Base-by-base conservation (phyloP, 768 basidiomycete genomes). In the Podaxis mareebaensis region DNA sequence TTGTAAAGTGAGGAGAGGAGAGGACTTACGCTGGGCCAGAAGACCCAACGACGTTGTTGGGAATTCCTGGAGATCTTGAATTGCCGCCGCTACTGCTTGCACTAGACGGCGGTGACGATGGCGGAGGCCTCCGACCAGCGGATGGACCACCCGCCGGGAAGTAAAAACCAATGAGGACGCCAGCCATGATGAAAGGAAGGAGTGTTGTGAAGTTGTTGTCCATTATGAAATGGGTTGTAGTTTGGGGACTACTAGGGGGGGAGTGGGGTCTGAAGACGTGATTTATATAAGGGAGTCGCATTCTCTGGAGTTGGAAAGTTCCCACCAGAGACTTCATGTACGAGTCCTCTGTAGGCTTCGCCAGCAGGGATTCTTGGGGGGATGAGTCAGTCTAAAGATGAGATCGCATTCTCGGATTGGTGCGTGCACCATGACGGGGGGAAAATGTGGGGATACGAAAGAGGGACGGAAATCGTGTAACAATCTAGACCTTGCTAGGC, bases 151-250 rank as follows among this genome's bases (percentile, higher is more conserved):
- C 60, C 28, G 52, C 28, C 10, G 60, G 26, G 17, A 53, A 33
- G 24, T 42, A 42, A 13, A 53, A 17, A 4, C 39, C 52, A 6
- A 53, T 11, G 1, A 55, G 3, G 26, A 48, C 44, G 1, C 61
- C 61, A 22, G 54, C 30, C 11, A 49, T n/a, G 8, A 55, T 53
- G 28, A 55, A 55, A 3, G 53, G 42, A 33, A 55, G 12, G 61
- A 55, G 46, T 30, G 40, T 39, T 8, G 17, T 5, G 8, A 55
- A 48, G 5, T 39, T 17, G 2, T 7, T 26, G 33, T 48, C 6
- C 42, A 62, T 59, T 3, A 15, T 28, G 33, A 33, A 33, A 33
- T 33, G 33, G 33, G 20, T 26, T 49, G 22, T 49, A 20, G 22
- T 10, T 20, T n/a, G 48, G 20, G 22, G 48, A n/a, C 15, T 20